Evolutionary conservation across 192 early-diverging fungal species (phyloP).

Genomic region (Radiomyces spectabilis): DNA sequence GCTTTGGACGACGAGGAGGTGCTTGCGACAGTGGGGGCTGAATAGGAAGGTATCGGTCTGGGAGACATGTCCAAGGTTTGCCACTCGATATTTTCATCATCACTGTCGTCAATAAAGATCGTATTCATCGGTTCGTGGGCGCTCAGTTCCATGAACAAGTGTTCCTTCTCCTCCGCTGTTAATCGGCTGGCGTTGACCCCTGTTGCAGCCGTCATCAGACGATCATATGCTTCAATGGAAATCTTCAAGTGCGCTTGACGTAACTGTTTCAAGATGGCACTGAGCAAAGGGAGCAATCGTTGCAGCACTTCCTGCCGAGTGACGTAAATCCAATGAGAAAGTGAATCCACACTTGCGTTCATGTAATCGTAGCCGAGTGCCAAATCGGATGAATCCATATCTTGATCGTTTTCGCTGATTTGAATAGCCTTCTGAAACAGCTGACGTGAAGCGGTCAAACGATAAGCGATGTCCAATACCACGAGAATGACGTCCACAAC

Average conservation of each 20-base stretch:
- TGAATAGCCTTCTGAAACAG: neutral
- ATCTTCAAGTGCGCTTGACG: constrained; percentile 11
- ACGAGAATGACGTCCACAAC: constrained; percentile 13
- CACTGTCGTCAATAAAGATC: constrained; percentile 2
- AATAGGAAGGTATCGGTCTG: too few relatives aligned
- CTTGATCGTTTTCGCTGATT: neutral
- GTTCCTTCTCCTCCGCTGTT: constrained; percentile 10
- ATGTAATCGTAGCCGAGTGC: neutral
- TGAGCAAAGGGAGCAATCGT: constrained; percentile 13
- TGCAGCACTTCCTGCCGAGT: constrained; percentile 12
- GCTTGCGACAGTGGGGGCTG: neutral
- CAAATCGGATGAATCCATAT: neutral
- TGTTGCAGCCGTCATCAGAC: constrained; percentile 22
- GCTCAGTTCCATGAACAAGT: constrained; percentile 16
- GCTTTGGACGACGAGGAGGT: too few relatives aligned
- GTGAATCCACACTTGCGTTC: constrained; percentile 1
- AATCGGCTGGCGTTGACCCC: constrained; percentile 10
- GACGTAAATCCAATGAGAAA: constrained; percentile 28
- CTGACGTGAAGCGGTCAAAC: neutral
- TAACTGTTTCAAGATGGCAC: constrained; percentile 4
- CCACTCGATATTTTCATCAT: neutral
- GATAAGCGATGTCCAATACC: constrained; percentile 10
- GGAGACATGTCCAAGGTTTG: too few relatives aligned
- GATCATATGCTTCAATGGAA: constrained; percentile 16
- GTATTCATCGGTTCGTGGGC: constrained; percentile 21